Conservation (phyloP, 495 filamentous ascomycete species). For the Neurospora sublineolata region DNA sequence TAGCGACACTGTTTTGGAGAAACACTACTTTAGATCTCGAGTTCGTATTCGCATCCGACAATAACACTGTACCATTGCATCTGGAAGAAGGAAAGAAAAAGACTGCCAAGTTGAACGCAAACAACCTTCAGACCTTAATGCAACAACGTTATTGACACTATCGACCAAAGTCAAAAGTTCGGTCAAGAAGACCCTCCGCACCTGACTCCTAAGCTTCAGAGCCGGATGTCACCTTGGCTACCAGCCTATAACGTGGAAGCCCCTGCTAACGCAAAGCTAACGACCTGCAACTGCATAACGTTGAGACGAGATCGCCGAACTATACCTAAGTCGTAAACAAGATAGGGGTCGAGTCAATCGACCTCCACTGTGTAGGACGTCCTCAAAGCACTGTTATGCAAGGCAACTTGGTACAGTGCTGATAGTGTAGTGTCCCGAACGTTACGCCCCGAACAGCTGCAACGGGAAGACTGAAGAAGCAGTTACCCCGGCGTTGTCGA, state of each 20-base stretch:
- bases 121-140: background rate
- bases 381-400: background rate
- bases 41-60: background rate
- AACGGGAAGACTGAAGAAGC: background rate
- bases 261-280: background rate
- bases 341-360: no score
- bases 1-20: background rate
- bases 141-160: background rate
- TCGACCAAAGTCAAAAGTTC: background rate
- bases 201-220: background rate
- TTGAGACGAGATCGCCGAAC: background rate
- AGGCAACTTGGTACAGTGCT: background rate
- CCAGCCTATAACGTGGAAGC: background rate
- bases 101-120: background rate
- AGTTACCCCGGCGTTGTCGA: background rate
- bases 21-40: background rate
- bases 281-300: background rate
- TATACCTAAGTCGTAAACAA: background rate
- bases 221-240: background rate
- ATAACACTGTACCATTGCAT: background rate
- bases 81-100: background rate
- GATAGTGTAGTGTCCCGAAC: background rate
- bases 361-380: no score
- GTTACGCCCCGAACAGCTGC: background rate
- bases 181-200: background rate